These are phyloP conservation scores for Rhododendron vialii DNA, from an alignment of 148 eudicot genomes.

Conservation along the genomic window DNA sequence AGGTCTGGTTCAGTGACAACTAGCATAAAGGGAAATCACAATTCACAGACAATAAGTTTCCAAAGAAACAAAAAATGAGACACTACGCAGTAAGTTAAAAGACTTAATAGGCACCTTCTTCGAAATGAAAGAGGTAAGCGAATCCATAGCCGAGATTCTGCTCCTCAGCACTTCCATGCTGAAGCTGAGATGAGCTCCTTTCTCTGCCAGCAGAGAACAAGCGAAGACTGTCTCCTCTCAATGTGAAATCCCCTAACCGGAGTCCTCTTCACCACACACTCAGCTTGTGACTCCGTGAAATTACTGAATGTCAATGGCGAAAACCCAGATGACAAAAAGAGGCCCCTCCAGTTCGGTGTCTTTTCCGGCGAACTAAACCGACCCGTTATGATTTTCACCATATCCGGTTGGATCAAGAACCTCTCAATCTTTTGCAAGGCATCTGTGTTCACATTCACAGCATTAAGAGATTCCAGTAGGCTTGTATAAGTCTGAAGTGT, in stretches of 20 bases:
- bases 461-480: constrained; percentile 79
- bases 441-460: constrained; percentile 60
- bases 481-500: constrained; percentile 64
- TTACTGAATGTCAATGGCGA: constrained; percentile 64
- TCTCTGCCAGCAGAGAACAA: constrained; percentile 81
- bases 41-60: constrained; percentile 16
- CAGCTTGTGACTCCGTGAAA: constrained; percentile 82
- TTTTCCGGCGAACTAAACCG: constrained; percentile 57
- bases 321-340: constrained; percentile 64
- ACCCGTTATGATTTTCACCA: constrained; percentile 60
- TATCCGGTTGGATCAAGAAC: constrained; percentile 69
- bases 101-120: constrained; percentile 1
- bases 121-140: neutral
- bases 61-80: neutral
- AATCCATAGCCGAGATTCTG: neutral
- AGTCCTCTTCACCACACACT: constrained; percentile 79
- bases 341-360: constrained; percentile 77
- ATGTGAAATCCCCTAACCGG: constrained; percentile 74
- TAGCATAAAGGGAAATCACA: constrained; percentile 6
- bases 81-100: constrained; percentile 3
- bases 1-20: constrained; percentile 19
- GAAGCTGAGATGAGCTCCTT: constrained; percentile 83
- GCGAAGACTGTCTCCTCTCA: constrained; percentile 78
- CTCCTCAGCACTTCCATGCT: constrained; percentile 78
- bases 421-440: constrained; percentile 66